Evolutionary conservation across 2,329 filamentous ascomycete genomes (phyloP), one percentile per base, ranked within the genome.

Genomic region (Apiospora kogelbergensis): DNA sequence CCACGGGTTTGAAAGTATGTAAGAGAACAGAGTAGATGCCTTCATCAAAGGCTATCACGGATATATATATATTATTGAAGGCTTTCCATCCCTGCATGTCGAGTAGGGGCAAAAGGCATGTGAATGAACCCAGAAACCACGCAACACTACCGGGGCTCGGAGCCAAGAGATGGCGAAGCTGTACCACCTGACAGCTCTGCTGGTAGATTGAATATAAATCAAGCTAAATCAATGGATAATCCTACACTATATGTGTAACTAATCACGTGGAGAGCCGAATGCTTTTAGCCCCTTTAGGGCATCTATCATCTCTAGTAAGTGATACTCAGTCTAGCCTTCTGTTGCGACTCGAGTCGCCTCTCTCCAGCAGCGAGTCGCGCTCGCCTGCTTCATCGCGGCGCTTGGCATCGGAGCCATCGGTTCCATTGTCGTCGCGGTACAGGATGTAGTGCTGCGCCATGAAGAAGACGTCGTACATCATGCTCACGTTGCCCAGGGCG

Each of bases 401-500:
- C 41, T 45, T 42, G 15, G 45, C 63, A 7, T 22, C 26, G 24
- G 2, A 44, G 11, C n/a, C 15, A 30, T 13, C 7, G 42, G 13
- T 46, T 10, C 65, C 42, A 30, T 48, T 37, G 30, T 53, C 42
- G 10, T 48, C n/a, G 9, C 26, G 26, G 77, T 97, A 98, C 24
- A 97, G 79, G 44, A 95, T 82, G 75, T 95, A 98, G 80, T 98
- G 96, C 82, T 99, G 96, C 5, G 87, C 76, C 66, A 98, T 91
- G 78, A 98, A 98, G 65, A 97, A 84, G 41, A 92, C 72, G 78
- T 98, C 95, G 78, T 97, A 98, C 2, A 93, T 79, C 74, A 98
- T 91, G 69, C 91, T 94, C 63, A 97, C 89, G 76, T 97, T 95
- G 17, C 93, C 92, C 53, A 98, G 85, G 2, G 90, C 89, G 69